phyloP scores from a whole-genome alignment of 225 moss, liverwort and hornwort genomes.

The Rhytidiadelphus loreus region DNA sequence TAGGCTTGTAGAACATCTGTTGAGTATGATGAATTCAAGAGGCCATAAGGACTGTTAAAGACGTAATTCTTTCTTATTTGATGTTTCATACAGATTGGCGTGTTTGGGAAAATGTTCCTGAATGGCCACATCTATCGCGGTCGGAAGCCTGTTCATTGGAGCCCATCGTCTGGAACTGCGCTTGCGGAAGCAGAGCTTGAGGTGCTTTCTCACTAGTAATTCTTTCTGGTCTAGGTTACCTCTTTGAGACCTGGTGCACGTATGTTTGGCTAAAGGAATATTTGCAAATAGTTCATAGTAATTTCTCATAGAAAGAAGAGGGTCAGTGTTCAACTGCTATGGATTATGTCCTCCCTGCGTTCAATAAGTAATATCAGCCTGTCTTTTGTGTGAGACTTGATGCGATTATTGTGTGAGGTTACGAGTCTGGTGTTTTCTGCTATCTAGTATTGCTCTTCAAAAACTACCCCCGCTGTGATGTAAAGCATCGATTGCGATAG shows the following conservation, averaged over 20 bases:
- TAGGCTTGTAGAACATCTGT: neutral
- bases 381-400: neutral
- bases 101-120: conserved; percentile 88
- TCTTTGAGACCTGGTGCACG: neutral
- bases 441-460: neutral
- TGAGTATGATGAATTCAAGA: neutral
- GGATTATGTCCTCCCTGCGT: neutral
- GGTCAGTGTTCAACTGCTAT: neutral
- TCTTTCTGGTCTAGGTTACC: neutral
- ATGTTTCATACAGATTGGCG: conserved; percentile 58
- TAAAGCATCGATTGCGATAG: neutral
- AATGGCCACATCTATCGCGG: conserved; percentile 97
- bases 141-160: conserved; percentile 96
- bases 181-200: conserved; percentile 99
- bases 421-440: neutral
- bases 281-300: neutral
- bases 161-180: conserved; percentile 92
- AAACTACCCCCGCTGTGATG: neutral
- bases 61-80: neutral
- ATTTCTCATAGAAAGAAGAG: neutral
- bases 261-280: neutral
- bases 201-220: conserved; percentile 35
- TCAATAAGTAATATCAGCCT: neutral
- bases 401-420: neutral
- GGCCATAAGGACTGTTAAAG: neutral